Conservation (phyloP, 2,329 filamentous ascomycete genomes). For the Hymenoscyphus occultus region DNA sequence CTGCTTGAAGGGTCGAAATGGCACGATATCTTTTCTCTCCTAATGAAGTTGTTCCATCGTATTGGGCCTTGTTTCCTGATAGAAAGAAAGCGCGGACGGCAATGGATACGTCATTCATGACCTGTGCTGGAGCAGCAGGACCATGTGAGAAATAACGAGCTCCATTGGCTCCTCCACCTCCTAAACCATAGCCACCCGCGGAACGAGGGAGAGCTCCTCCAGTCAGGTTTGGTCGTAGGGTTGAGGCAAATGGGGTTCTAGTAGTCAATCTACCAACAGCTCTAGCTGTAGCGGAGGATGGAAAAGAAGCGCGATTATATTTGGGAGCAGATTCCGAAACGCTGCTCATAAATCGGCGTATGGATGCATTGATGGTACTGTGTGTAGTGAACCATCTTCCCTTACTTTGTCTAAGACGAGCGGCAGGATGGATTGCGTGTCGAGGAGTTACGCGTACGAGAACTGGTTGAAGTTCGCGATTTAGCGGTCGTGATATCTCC, state of each 20-base stretch:
- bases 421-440: slow-evolving; percentile 55
- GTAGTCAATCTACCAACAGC: slow-evolving; percentile 63
- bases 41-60: slow-evolving; percentile 70
- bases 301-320: slow-evolving; percentile 51
- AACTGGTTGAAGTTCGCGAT: slow-evolving; percentile 54
- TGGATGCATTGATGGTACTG: slow-evolving; percentile 50
- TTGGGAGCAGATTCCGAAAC: slow-evolving; percentile 37
- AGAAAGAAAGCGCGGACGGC: slow-evolving; percentile 89
- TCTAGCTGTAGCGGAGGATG: slow-evolving; percentile 53
- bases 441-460: slow-evolving; percentile 54
- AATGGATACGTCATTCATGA: slow-evolving; percentile 91
- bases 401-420: slow-evolving; percentile 61
- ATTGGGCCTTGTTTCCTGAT: slow-evolving; percentile 85
- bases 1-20: slow-evolving; percentile 71
- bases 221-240: slow-evolving; percentile 87
- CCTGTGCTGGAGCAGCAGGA: slow-evolving; percentile 80
- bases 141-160: slow-evolving; percentile 87
- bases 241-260: slow-evolving; percentile 81
- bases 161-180: slow-evolving; percentile 60
- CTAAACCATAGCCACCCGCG: slow-evolving; percentile 82
- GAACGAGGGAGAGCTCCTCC: slow-evolving; percentile 81
- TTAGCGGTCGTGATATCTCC: slow-evolving; percentile 41
- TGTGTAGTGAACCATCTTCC: slow-evolving; percentile 61
- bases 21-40: slow-evolving; percentile 78
- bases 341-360: slow-evolving; percentile 40